phyloP scores from a whole-genome alignment of 2,329 filamentous ascomycete species.

The Lachnum nothofagi region DNA sequence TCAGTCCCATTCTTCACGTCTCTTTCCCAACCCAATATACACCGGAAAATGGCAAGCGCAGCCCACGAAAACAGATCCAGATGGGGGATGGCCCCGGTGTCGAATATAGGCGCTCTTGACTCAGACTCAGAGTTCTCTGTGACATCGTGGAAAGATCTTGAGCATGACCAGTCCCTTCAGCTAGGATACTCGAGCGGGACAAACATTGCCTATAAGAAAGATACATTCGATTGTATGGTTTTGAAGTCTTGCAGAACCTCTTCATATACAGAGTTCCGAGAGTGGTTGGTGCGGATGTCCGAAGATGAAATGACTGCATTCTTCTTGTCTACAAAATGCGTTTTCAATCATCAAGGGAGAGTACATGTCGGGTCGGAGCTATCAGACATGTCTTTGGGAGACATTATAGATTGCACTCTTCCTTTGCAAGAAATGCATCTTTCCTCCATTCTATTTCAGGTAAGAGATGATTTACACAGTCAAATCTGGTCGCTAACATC shows the following conservation, averaged over 20 bases:
- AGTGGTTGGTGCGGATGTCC: background rate
- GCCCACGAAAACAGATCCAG: background rate
- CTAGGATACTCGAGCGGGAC: background rate
- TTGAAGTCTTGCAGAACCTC: background rate
- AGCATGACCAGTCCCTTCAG: background rate
- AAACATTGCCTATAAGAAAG: background rate
- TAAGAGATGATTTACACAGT: background rate
- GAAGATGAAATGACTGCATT: background rate
- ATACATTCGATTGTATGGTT: background rate
- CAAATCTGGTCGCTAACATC: background rate
- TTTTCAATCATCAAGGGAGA: background rate
- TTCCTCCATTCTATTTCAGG: background rate
- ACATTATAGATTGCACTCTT: slow-evolving; percentile 3
- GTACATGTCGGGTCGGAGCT: background rate
- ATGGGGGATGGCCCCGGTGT: background rate
- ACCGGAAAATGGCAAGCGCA: no score
- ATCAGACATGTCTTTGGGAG: slow-evolving; percentile 2
- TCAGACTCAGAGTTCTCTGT: no score
- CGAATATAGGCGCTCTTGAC: no score
- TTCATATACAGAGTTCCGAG: background rate
- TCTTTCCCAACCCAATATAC: no score
- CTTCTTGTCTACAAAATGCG: background rate
- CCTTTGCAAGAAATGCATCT: slow-evolving; percentile 1
- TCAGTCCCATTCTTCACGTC: no score
- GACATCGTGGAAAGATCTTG: background rate